Base-by-base conservation (phyloP, 345 rosid species). In the Eucalyptus sideroxylon region DNA sequence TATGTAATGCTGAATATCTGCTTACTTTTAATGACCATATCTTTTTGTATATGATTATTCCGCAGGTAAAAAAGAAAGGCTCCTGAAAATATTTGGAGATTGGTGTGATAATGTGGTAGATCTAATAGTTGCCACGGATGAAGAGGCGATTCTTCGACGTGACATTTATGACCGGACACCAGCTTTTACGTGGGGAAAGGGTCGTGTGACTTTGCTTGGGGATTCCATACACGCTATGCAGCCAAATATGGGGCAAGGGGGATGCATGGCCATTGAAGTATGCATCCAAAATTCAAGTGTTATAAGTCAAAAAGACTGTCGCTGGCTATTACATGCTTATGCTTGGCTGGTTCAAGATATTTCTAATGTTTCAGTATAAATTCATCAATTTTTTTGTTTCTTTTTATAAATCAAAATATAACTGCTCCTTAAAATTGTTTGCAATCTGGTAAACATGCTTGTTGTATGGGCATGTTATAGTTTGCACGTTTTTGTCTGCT, bases 221-320 rank as follows among this genome's bases (percentile, higher is more conserved):
- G 99, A 98, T 91, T 97, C 98, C 67, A 90, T 98, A 77, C 98
- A 97, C 92, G 99, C 99, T 21, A 95, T 98, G 99, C 99, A 97
- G 90, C 99, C 99, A 49, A 98, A 96, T 90, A 67, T 97, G 96
- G 99, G 99, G 51, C 99, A 98, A 94, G 99, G 98, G 49, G 99
- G 98, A 44, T 98, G 99, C 91, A 98, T 98, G 99, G 99, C 99
- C 86, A 96, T 98, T 92, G 99, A 98, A 96, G 99, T 98, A 93
- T 49, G 88, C 72, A n/a, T 88, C 53, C 15, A 37, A 77, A 77
- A 77, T 77, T 77, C 47, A 37, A 77, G 83, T 40, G 45, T 56
- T 14, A 59, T 42, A 34, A 44, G 83, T 77, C 83, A 77, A 77
- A 44, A 77, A 37, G 45, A 77, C 83, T 37, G 47, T 77, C 3